These are phyloP conservation scores for Dothistroma septosporum DNA, from an alignment of 2,329 filamentous ascomycete genomes.

Conservation along the genomic window DNA sequence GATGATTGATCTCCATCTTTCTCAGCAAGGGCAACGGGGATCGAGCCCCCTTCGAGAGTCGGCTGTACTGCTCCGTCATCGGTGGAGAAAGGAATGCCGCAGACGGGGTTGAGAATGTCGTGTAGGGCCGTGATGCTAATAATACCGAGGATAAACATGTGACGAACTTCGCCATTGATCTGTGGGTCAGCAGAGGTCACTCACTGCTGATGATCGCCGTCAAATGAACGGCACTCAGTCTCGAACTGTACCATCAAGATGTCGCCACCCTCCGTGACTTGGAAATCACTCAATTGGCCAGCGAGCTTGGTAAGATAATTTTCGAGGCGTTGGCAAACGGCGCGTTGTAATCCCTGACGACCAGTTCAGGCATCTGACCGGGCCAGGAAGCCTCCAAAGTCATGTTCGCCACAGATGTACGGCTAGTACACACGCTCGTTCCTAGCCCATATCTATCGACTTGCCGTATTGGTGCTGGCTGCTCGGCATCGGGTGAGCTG, in stretches of 20 bases:
- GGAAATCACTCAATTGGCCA: conserved; percentile 35
- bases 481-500: neutral
- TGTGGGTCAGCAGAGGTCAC: neutral
- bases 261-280: conserved; percentile 44
- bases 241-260: conserved; percentile 52
- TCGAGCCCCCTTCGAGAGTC: conserved; percentile 43
- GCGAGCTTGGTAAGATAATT: conserved; percentile 41
- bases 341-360: conserved; percentile 41
- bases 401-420: conserved; percentile 49
- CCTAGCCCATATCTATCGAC: neutral
- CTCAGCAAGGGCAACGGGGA: conserved; percentile 45
- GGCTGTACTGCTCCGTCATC: conserved; percentile 48
- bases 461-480: neutral
- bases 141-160: neutral
- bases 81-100: conserved; percentile 47
- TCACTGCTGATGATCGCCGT: conserved; percentile 43
- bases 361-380: conserved; percentile 39
- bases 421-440: conserved; percentile 31
- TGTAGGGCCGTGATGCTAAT: conserved; percentile 36
- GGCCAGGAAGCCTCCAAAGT: conserved; percentile 52
- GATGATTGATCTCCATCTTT: conserved; percentile 45
- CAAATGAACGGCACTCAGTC: conserved; percentile 52
- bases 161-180: neutral
- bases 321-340: conserved; percentile 40
- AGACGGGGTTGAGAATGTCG: conserved; percentile 42